phyloP scores from a whole-genome alignment of 1,139 yeast species.

The Candida tunisiensis region DNA sequence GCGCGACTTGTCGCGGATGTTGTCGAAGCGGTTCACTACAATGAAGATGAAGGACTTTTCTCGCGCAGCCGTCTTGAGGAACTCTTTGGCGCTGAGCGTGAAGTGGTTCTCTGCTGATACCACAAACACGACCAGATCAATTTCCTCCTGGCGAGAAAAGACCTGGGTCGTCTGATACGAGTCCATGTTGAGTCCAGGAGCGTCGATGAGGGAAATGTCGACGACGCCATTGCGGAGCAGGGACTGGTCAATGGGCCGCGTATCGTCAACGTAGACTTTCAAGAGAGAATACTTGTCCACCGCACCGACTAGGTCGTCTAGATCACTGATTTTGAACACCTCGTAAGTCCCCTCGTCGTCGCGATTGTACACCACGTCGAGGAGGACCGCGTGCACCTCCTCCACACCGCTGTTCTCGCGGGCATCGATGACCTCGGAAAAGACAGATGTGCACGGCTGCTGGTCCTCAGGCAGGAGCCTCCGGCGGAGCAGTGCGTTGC shows the following conservation, averaged over 20 bases:
- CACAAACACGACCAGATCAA: slow-evolving; percentile 90
- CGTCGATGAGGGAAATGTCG: slow-evolving; percentile 85
- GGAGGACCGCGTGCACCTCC: slow-evolving; percentile 87
- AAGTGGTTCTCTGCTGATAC: slow-evolving; percentile 94
- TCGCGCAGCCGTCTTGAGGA: slow-evolving; percentile 76
- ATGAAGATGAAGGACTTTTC: slow-evolving; percentile 88
- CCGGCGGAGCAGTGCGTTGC: slow-evolving; percentile 75
- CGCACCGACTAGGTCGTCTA: slow-evolving; percentile 58
- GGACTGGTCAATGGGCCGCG: slow-evolving; percentile 50
- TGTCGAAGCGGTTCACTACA: slow-evolving; percentile 86
- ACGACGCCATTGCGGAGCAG: slow-evolving; percentile 79
- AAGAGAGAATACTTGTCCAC: slow-evolving; percentile 57
- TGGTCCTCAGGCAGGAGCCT: slow-evolving; percentile 86
- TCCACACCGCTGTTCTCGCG: slow-evolving; percentile 58
- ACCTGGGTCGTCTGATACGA: slow-evolving; percentile 91
- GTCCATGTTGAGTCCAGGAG: slow-evolving; percentile 92
- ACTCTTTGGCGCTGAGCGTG: slow-evolving; percentile 87
- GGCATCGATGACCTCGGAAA: slow-evolving; percentile 87
- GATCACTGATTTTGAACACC: slow-evolving; percentile 31
- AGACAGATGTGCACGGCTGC: slow-evolving; percentile 94
- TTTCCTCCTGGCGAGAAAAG: slow-evolving; percentile 92
- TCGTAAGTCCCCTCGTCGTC: slow-evolving; percentile 52
- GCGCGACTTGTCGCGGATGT: slow-evolving; percentile 59
- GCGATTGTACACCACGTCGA: slow-evolving; percentile 39
- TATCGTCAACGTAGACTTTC: slow-evolving; percentile 69